Evolutionary conservation across 495 filamentous ascomycete species (phyloP), one percentile per base, ranked within the genome.

Genomic region (Talaromyces liani): DNA sequence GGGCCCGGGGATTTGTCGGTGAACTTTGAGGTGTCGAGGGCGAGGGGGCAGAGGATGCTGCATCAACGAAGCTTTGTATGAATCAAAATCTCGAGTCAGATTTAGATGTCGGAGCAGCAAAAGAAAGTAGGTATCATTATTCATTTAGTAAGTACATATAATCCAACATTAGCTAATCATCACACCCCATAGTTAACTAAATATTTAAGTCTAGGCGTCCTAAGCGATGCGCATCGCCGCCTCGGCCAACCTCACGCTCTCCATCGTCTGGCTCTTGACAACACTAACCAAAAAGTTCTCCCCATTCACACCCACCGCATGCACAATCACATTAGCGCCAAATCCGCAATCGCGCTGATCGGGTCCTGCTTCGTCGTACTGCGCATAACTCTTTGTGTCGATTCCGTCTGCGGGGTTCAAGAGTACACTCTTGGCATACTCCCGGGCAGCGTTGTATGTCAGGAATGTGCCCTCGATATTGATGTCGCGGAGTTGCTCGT

Each of bases 271-370:
- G 31, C 34, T 55, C 58, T 60, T 66, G 6, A 69, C 47, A 3
- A 71, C 67, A 60, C 64, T 66, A 20, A 71, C 67, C 5, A 67
- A 59, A 41, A 66, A 69, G 62, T 71, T 71, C 10, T 61, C 66
- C 33, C 63, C 65, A 20, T 66, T 56, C 4, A 18, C 60, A 14
- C 60, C 47, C 1, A 49, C 57, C n/a, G 69, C 69, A 63, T 67
- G 69, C 56, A 71, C 64, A 49, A 71, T 27, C 7, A 69, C 69
- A 66, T 71, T 69, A 56, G 68, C 64, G 4, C 69, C 67, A 63
- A 57, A 67, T n/a, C 64, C 69, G 25, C 64, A 67, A 45, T 69
- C 67, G 7, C 14, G 58, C 58, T 71, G 64, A 24, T 63, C 58
- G 1, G 41, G 60, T n/a, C 24, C 66, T 7, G 69, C 66, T 51